Evolutionary conservation across 2,329 filamentous ascomycete species (phyloP), one percentile per base, ranked within the genome.

Genomic region (Penicillium freii): DNA sequence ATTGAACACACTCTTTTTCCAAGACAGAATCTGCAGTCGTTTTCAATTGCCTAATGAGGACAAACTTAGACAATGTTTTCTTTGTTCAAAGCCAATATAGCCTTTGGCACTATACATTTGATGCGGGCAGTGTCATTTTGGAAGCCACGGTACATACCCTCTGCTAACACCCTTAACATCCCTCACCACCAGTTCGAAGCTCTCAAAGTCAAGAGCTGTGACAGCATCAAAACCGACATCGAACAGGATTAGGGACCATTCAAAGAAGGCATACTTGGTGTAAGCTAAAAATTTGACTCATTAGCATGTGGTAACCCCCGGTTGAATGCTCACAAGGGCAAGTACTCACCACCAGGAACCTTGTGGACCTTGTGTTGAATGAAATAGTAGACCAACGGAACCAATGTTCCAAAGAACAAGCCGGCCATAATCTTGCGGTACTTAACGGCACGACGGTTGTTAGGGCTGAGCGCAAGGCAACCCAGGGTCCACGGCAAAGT

Each of bases 131-230:
- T 79, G 80, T 84, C 92, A 97, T 81, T 86, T 91, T 68, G 93
- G 93, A 84, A 97, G 92, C 89, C 89, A 89, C 80, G 87, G 86
- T 80, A 99, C 94, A 85, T 99, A 99, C 94, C 93, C 92, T 90
- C 93, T 92, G 82, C 90, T 94, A 72, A 88, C 79, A 64, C 92
- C 92, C 80, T 92, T 93, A 65, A 92, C 84, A 79, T 97, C 93
- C 80, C 86, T 91, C 63, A 99, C 82, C 66, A 92, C 83, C 69
- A 99, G 80, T 75, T 97, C 93, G 71, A 97, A 90, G 54, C 88
- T 86, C 62, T 87, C 83, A 79, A 97, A 99, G 79, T 99, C 94
- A 69, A 96, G 80, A 56, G 91, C 88, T 11, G 94, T 97, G 58
- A 97, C 89, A 51, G 94, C 91, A 78, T 99, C 94, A 77, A 99